Evolutionary conservation across 202 grass and related monocot genomes (phyloP).

Genomic region (Schoenoplectus tabernaemontani): DNA sequence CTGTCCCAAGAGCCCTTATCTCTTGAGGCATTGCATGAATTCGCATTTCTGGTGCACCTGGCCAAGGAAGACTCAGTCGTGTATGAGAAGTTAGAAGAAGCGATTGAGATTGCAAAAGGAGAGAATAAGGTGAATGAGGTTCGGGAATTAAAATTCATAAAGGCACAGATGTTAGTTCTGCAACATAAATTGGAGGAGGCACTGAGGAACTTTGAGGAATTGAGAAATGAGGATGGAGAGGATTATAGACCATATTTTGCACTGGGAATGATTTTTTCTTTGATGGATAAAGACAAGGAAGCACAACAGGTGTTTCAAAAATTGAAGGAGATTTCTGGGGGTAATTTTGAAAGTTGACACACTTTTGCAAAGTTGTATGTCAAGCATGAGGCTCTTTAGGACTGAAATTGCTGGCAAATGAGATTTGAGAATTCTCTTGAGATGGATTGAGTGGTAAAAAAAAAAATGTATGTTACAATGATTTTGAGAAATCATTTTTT

Average conservation of each 20-base stretch:
- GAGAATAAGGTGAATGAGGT: constrained; percentile 20
- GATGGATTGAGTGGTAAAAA: not conserved
- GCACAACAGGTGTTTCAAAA: constrained; percentile 25
- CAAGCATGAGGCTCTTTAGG: constrained; percentile 18
- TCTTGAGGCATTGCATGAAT: constrained; percentile 27
- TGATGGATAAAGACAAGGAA: constrained; percentile 24
- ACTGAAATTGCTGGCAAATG: not conserved
- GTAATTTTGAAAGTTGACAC: constrained; percentile 20
- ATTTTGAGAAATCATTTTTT: not conserved
- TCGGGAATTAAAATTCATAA: constrained; percentile 27
- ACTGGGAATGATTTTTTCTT: constrained; percentile 31
- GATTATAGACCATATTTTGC: constrained; percentile 30
- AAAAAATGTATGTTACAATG: not conserved
- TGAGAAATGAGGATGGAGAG: constrained; percentile 17
- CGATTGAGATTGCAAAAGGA: constrained; percentile 24
- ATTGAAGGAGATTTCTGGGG: constrained; percentile 21
- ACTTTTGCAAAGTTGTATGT: constrained; percentile 23
- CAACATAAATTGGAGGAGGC: constrained; percentile 31
- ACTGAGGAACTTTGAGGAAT: constrained; percentile 22
- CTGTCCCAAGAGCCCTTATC: constrained; percentile 26
- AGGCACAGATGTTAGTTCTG: constrained; percentile 34
- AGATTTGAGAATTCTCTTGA: not conserved
- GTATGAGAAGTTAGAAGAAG: constrained; percentile 20
- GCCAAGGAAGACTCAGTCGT: constrained; percentile 7
- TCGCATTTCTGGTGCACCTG: constrained; percentile 28